A percentile compares a stretch with the other conserved stretches of the same genome.
These are phyloP conservation scores for Gossypium raimondii DNA, from an alignment of 345 rosid genomes.

Conservation along the genomic window DNA sequence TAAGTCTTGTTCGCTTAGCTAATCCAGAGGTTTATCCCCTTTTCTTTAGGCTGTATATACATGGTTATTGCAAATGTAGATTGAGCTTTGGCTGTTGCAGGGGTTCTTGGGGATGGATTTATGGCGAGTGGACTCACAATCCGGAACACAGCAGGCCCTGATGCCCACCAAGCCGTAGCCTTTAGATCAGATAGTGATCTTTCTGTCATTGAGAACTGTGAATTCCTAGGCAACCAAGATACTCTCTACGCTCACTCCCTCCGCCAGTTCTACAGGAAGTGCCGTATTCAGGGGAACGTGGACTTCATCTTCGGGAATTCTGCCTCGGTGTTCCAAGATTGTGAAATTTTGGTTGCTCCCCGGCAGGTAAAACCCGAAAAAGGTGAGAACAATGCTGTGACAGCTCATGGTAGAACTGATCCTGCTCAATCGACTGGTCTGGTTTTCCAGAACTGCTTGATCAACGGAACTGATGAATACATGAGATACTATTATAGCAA, in stretches of 20 bases:
- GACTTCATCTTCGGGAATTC: slow-evolving; percentile 96
- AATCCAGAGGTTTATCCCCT: neutral
- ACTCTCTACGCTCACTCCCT: slow-evolving; percentile 80
- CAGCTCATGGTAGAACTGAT: slow-evolving; percentile 89
- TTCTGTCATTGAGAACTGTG: slow-evolving; percentile 70
- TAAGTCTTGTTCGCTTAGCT: too few species aligned
- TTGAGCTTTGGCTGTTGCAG: slow-evolving; percentile 26
- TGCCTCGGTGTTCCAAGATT: slow-evolving; percentile 78
- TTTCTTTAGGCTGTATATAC: neutral
- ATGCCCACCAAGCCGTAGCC: slow-evolving; percentile 89
- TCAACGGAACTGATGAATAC: slow-evolving; percentile 77
- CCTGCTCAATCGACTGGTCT: slow-evolving; percentile 78
- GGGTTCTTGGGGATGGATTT: slow-evolving; percentile 87
- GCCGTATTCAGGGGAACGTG: slow-evolving; percentile 85
- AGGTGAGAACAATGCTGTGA: slow-evolving; percentile 70
- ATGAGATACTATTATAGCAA: slow-evolving; percentile 54
- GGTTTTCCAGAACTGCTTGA: slow-evolving; percentile 63
- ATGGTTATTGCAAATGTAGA: neutral
- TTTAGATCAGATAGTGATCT: slow-evolving; percentile 83
- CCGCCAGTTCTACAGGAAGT: slow-evolving; percentile 75
- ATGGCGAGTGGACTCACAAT: slow-evolving; percentile 86
- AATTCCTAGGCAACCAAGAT: slow-evolving; percentile 89
- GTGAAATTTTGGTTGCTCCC: slow-evolving; percentile 54
- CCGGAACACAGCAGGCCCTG: slow-evolving; percentile 82
- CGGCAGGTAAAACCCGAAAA: slow-evolving; percentile 65